Percentiles rank a stretch among this genome's conserved stretches.
Evolutionary conservation across 2,329 filamentous ascomycete species (phyloP).

Genomic region (Curvularia sp.): DNA sequence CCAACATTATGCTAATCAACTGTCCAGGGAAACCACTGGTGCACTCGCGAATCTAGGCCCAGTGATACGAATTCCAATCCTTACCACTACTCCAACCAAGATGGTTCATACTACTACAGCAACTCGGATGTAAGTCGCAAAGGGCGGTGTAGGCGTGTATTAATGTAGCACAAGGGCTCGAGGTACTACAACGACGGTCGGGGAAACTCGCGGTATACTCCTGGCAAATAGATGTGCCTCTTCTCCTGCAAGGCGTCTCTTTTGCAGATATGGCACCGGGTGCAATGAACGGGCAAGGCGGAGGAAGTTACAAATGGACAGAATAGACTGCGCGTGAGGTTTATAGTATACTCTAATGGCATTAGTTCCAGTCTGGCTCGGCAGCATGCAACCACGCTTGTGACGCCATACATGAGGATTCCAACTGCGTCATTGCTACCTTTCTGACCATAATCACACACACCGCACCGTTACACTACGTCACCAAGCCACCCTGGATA

Average conservation of each 20-base stretch:
- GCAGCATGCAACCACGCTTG: background rate
- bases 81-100: constrained; percentile 52
- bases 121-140: constrained; percentile 30
- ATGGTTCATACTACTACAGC: constrained; percentile 50
- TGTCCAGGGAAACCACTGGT: constrained; percentile 51
- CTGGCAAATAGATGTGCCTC: constrained; percentile 27
- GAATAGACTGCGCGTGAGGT: background rate
- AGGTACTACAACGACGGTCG: constrained; percentile 50
- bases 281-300: background rate
- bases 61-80: constrained; percentile 46
- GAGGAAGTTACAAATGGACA: background rate
- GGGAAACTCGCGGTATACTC: constrained; percentile 40
- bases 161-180: constrained; percentile 28
- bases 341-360: background rate
- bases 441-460: background rate
- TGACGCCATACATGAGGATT: background rate
- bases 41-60: constrained; percentile 48
- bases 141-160: background rate
- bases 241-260: background rate
- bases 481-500: background rate
- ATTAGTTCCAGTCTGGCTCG: background rate
- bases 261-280: background rate
- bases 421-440: background rate
- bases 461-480: constrained; percentile 1
- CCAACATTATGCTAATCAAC: background rate